Base-by-base conservation (phyloP, 176 grass and related monocot genomes). In the Oropetium thomaeum region DNA sequence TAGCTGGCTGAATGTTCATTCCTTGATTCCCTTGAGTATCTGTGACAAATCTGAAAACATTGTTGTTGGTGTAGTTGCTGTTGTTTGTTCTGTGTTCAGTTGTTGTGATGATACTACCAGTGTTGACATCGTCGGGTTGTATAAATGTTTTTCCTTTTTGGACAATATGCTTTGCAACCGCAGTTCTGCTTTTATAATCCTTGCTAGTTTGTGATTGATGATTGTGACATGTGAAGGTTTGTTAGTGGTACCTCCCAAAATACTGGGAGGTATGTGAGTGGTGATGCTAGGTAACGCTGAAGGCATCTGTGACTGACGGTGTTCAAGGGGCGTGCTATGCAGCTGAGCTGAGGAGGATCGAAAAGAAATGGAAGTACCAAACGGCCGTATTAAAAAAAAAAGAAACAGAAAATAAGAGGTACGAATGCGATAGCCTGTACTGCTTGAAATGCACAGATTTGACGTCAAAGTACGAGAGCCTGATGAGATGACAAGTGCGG, bases 1-100 rank as follows among this genome's bases (percentile, higher is more conserved):
- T 57, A 65, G 35, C 59, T 39, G 57, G 54, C 22, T 51, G 69
- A 42, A 55, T 80, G 58, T 76, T 43, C 28, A 52, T 81, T 81
- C 2, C 10, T 34, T 17, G 37, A 61, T 78, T 6, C 47, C 40
- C 48, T 34, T 23, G 13, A 37, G 64, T 77, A 71, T 34, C 23
- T 27, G 20, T 59, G 31, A 58, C 43, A 39, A 8, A 43, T 62
- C 11, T 82, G 48, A 40, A 16, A 32, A 71, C 67, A 12, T 54
- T 35, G 25, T 44, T 40, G 58, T 60, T 30, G 69, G 48, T 35
- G 44, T 52, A 7, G 48, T 52, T 15, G 51, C 20, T 62, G 55
- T 12, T 65, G 14, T 73, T 52, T 65, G 10, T 58, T 22, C 7
- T 55, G 58, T 81, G 51, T 25, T 26, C 29, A 44, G 42, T n/a